Conservation (phyloP, 2,329 filamentous ascomycete genomes). For the Aureobasidium sp. region DNA sequence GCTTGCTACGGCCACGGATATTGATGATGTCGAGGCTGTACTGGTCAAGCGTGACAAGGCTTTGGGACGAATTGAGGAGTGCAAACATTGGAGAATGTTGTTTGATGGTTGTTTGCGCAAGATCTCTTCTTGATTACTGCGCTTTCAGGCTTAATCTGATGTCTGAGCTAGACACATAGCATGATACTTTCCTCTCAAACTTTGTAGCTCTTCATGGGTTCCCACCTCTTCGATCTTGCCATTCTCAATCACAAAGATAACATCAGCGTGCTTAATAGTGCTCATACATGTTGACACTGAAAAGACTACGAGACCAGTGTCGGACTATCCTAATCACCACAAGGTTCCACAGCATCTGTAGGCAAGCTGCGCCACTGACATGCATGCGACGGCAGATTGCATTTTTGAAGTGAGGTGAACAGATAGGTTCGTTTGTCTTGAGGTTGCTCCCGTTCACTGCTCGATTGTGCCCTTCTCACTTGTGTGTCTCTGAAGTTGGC, state of each 20-base stretch:
- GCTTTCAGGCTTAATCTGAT: constrained; percentile 27
- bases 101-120: background rate
- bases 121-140: too few species aligned
- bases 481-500: background rate
- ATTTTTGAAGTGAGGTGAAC: background rate
- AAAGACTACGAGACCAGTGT: too few species aligned
- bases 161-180: constrained; percentile 39
- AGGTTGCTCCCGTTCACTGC: background rate
- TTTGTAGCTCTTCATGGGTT: constrained; percentile 34
- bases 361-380: background rate
- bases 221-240: constrained; percentile 34
- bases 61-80: background rate
- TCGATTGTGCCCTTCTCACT: background rate
- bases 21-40: background rate
- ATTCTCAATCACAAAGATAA: constrained; percentile 35
- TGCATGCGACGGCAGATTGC: background rate
- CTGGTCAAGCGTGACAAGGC: background rate
- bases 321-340: background rate
- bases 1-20: background rate
- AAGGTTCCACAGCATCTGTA: constrained; percentile 1
- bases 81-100: background rate
- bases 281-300: constrained; percentile 11
- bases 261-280: constrained; percentile 32
- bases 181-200: constrained; percentile 34
- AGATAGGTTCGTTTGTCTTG: background rate